Conservation (phyloP, 1,284 basidiomycete genomes). For the Coniferiporia sulphurascens region DNA sequence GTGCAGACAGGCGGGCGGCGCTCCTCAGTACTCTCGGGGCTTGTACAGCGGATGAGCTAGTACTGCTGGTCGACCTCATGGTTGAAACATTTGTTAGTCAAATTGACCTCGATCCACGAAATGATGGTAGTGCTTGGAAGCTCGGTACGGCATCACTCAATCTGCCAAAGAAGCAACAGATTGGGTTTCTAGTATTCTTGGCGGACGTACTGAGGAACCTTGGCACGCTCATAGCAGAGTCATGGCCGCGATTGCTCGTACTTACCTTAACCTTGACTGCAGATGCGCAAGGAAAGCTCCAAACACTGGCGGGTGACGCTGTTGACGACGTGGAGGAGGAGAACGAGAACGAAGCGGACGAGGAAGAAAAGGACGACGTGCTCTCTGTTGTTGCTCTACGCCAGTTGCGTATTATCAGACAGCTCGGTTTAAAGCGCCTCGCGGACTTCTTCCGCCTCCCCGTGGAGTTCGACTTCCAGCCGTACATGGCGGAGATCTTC, state of each 20-base stretch:
- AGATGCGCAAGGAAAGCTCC: slow-evolving; percentile 50
- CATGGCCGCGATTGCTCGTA: slow-evolving; percentile 74
- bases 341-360: slow-evolving; percentile 29
- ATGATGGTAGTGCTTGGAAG: not conserved
- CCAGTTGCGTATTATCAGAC: slow-evolving; percentile 62
- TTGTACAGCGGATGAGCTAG: slow-evolving; percentile 72
- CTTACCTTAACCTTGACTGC: slow-evolving; percentile 61
- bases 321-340: slow-evolving; percentile 33
- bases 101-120: slow-evolving; percentile 21
- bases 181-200: slow-evolving; percentile 82
- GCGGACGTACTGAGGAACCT: slow-evolving; percentile 79
- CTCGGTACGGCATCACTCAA: not conserved
- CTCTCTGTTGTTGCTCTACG: slow-evolving; percentile 20
- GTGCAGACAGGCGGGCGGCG: slow-evolving; percentile 73
- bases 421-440: slow-evolving; percentile 81
- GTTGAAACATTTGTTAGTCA: slow-evolving; percentile 60
- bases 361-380: slow-evolving; percentile 29
- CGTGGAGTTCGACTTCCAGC: slow-evolving; percentile 68
- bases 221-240: slow-evolving; percentile 60
- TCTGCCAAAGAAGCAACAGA: slow-evolving; percentile 58
- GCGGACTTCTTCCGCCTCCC: slow-evolving; percentile 83
- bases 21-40: slow-evolving; percentile 72
- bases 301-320: slow-evolving; percentile 29
- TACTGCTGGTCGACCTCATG: slow-evolving; percentile 86
- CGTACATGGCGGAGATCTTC: slow-evolving; percentile 71